Conservation (phyloP, 805 yeast species). For the Wickerhamiella shivajii region DNA sequence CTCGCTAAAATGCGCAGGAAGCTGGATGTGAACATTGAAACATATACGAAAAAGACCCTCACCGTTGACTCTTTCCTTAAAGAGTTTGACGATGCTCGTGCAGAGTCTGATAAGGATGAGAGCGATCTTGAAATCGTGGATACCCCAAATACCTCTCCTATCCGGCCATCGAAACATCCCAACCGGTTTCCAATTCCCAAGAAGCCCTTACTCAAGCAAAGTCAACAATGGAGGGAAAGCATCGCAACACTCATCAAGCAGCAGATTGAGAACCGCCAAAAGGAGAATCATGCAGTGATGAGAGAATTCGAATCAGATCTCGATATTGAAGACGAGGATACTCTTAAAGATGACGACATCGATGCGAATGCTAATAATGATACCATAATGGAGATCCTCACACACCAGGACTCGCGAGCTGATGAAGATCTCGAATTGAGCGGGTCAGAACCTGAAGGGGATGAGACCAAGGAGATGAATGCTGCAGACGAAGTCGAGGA, state of each 20-base stretch:
- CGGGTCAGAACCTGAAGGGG: background rate
- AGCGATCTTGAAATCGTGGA: constrained; percentile 1
- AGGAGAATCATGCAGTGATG: background rate
- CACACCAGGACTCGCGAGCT: background rate
- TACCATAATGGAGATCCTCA: background rate
- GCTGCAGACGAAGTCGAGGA: background rate
- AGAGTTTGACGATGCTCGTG: background rate
- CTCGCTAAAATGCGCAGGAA: constrained; percentile 5
- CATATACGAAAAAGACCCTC: background rate
- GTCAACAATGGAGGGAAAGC: background rate
- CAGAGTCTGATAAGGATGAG: background rate
- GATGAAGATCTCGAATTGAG: background rate
- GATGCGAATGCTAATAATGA: background rate
- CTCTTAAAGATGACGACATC: background rate
- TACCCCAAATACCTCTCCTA: background rate
- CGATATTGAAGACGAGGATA: background rate
- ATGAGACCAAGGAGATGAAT: background rate
- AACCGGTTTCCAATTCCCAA: too few relatives aligned
- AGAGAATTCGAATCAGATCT: too few relatives aligned
- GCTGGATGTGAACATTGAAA: constrained; percentile 1
- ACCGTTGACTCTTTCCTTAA: background rate
- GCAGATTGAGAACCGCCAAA: background rate
- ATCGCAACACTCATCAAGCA: background rate
- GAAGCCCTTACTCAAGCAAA: too few relatives aligned
- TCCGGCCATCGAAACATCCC: background rate